Conservation (phyloP, 2,329 filamentous ascomycete genomes). For the Aspergillus ochraceoroseus region DNA sequence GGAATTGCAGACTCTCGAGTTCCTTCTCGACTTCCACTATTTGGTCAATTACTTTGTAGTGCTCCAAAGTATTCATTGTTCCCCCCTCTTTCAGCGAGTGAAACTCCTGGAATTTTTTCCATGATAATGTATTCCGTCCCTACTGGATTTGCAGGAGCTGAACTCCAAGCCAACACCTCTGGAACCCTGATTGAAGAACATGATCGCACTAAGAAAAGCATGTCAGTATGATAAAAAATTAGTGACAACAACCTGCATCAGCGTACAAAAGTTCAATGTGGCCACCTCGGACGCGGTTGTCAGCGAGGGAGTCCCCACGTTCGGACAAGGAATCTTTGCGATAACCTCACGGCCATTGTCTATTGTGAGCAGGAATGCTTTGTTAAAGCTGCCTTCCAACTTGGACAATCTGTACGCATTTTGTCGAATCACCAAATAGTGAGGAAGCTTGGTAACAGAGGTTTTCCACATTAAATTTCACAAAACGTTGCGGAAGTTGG, state of each 20-base stretch:
- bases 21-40: slow-evolving; percentile 27
- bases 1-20: slow-evolving; percentile 27
- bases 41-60: slow-evolving; percentile 22
- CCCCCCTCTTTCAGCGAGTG: slow-evolving; percentile 30
- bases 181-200: slow-evolving; percentile 31
- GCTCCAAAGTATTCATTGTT: slow-evolving; percentile 25
- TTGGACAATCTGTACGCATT: slow-evolving; percentile 26
- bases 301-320: slow-evolving; percentile 22
- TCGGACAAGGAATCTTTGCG: slow-evolving; percentile 25
- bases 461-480: slow-evolving; percentile 30
- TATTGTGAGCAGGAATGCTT: slow-evolving; percentile 25
- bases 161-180: slow-evolving; percentile 31
- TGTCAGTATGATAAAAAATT: slow-evolving; percentile 1
- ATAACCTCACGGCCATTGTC: slow-evolving; percentile 23
- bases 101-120: slow-evolving; percentile 34
- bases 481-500: slow-evolving; percentile 22
- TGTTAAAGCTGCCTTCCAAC: slow-evolving; percentile 20
- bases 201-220: slow-evolving; percentile 14
- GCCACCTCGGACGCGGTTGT: slow-evolving; percentile 38
- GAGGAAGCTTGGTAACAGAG: slow-evolving; percentile 28
- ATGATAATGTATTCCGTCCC: slow-evolving; percentile 42
- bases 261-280: slow-evolving; percentile 29
- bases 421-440: slow-evolving; percentile 18
- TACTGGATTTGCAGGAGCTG: slow-evolving; percentile 32
- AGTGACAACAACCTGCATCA: neutral